Conservation (phyloP, 129 eudicot species). For the Escallonia rubra region DNA sequence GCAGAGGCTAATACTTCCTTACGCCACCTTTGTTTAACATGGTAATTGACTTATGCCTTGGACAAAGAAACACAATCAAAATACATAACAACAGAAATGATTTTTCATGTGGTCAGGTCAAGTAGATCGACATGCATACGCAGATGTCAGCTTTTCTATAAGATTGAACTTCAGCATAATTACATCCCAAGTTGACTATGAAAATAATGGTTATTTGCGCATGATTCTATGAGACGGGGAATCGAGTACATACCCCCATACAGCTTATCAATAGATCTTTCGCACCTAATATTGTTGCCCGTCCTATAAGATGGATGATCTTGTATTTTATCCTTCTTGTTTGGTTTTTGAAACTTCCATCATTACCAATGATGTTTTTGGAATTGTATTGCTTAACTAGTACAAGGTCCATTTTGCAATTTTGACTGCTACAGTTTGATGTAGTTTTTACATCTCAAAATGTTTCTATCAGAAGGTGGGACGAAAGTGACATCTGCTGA, state of each 20-base stretch:
- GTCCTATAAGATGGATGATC: too few relatives aligned
- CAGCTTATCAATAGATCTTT: too few relatives aligned
- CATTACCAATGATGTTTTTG: too few relatives aligned
- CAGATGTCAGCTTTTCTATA: neutral
- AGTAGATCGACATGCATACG: neutral
- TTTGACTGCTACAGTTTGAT: slow-evolving; percentile 1
- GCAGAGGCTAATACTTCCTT: neutral
- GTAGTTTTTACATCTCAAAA: slow-evolving; percentile 1
- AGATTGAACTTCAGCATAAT: too few relatives aligned
- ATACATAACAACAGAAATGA: neutral
- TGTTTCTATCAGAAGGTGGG: slow-evolving; percentile 15
- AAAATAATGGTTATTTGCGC: too few relatives aligned
- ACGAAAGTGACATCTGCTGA: slow-evolving; percentile 14
- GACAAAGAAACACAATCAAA: neutral
- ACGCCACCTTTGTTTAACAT: neutral
- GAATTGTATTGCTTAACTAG: slow-evolving; percentile 3
- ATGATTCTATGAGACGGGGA: too few relatives aligned
- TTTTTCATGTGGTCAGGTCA: neutral
- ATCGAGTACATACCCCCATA: too few relatives aligned
- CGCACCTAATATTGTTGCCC: too few relatives aligned
- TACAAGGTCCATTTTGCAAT: slow-evolving; percentile 1
- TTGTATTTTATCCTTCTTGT: too few relatives aligned
- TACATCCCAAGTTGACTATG: too few relatives aligned
- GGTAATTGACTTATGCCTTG: slow-evolving; percentile 2
- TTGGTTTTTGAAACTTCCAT: too few relatives aligned